phyloP scores from a whole-genome alignment of 495 filamentous ascomycete genomes.

The Tuber microsphaerosporum region DNA sequence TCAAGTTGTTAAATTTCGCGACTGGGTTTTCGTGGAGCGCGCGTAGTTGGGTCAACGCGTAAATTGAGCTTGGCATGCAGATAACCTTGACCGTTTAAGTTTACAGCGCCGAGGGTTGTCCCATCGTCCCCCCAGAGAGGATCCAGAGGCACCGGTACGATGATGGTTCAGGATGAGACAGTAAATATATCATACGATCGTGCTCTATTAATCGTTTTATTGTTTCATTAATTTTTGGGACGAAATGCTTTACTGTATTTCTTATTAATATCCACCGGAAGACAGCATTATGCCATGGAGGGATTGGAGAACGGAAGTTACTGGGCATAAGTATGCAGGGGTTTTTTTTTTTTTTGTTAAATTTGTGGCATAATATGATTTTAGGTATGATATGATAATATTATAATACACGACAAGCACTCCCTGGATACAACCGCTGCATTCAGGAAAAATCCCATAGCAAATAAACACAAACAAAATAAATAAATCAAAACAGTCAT shows the following conservation, averaged over 20 bases:
- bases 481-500: too few relatives aligned
- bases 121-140: too few relatives aligned
- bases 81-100: neutral
- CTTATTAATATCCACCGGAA: neutral
- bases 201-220: neutral
- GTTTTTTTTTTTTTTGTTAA: too few relatives aligned
- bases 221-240: neutral
- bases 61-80: constrained; percentile 3
- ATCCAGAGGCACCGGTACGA: neutral
- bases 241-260: neutral
- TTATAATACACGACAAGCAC: too few relatives aligned
- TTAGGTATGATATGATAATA: too few relatives aligned
- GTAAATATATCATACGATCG: neutral
- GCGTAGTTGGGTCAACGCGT: neutral
- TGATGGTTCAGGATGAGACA: neutral
- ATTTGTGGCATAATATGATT: too few relatives aligned
- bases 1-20: neutral
- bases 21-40: neutral
- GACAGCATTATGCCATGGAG: too few relatives aligned
- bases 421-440: too few relatives aligned
- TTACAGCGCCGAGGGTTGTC: neutral
- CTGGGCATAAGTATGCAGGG: too few relatives aligned
- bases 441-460: too few relatives aligned
- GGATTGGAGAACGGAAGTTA: too few relatives aligned
- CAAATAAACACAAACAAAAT: too few relatives aligned